Evolutionary conservation across 176 grass and related monocot genomes (phyloP).

Genomic region (Oryza glaberrima): DNA sequence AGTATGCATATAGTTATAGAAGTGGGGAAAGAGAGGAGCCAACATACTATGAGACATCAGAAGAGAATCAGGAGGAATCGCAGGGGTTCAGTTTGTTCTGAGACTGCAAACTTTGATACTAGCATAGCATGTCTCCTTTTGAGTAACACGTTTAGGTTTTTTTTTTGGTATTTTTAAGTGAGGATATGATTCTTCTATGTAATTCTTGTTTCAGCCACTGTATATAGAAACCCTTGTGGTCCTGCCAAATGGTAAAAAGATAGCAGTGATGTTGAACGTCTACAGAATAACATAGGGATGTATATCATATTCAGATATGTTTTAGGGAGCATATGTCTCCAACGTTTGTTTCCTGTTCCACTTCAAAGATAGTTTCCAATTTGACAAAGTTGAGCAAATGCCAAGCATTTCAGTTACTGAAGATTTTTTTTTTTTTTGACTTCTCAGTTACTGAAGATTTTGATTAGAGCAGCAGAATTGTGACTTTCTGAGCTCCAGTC

Average conservation of each 20-base stretch:
- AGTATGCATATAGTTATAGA: constrained; percentile 49
- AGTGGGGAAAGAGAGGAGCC: constrained; percentile 37
- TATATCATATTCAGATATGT: constrained; percentile 1
- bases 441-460: constrained; percentile 13
- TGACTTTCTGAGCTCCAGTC: background rate
- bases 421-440: background rate
- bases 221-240: constrained; percentile 16
- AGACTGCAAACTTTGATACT: constrained; percentile 7
- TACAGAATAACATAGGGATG: background rate
- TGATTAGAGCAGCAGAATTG: background rate
- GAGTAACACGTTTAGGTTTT: constrained; percentile 12
- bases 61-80: constrained; percentile 46
- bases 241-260: background rate
- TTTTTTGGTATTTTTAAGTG: constrained; percentile 32
- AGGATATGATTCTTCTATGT: constrained; percentile 45
- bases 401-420: background rate
- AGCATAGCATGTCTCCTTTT: background rate
- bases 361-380: background rate
- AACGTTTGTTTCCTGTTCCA: constrained; percentile 1
- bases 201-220: constrained; percentile 33
- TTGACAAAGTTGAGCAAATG: constrained; percentile 14
- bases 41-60: constrained; percentile 37
- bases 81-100: constrained; percentile 61
- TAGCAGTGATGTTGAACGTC: background rate
- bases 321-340: background rate